Evolutionary conservation across 1,139 yeast genomes (phyloP).

Genomic region (Debaryomyces psychrophilus): DNA sequence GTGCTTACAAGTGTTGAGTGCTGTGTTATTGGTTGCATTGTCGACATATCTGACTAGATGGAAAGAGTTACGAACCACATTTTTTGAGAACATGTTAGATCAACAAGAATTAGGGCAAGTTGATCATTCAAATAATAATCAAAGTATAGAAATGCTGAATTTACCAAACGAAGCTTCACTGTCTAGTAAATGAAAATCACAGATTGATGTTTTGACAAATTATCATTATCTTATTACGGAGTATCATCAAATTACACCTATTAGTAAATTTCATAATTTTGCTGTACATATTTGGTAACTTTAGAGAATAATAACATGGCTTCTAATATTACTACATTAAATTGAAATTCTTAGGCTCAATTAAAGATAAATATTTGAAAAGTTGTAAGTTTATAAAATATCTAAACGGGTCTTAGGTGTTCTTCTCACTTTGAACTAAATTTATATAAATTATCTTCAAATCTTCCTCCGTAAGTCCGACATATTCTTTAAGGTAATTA

Average conservation of each 20-base stretch:
- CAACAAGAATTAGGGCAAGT: slow-evolving; percentile 44
- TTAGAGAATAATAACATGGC: background rate
- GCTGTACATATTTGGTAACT: background rate
- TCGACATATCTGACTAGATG: slow-evolving; percentile 89
- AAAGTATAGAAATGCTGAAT: slow-evolving; percentile 24
- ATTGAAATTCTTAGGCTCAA: no score
- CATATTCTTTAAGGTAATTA: slow-evolving; percentile 47
- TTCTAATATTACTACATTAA: background rate
- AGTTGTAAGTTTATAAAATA: background rate
- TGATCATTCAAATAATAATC: slow-evolving; percentile 18
- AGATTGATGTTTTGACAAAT: background rate
- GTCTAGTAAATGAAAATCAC: background rate
- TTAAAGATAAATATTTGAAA: background rate
- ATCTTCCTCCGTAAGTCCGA: slow-evolving; percentile 55
- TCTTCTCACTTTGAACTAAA: slow-evolving; percentile 28
- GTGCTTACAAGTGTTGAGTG: slow-evolving; percentile 71
- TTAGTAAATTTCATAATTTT: background rate
- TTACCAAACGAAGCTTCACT: slow-evolving; percentile 9
- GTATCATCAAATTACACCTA: background rate
- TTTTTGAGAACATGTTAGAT: slow-evolving; percentile 79
- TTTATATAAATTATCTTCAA: slow-evolving; percentile 51
- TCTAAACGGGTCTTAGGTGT: background rate
- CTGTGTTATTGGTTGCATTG: slow-evolving; percentile 67
- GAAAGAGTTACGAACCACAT: slow-evolving; percentile 85
- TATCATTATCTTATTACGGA: background rate